A percentile compares a stretch with the other conserved stretches of the same genome.
phyloP scores from a whole-genome alignment of 2,329 filamentous ascomycete species.

The Aspergillus sp. region DNA sequence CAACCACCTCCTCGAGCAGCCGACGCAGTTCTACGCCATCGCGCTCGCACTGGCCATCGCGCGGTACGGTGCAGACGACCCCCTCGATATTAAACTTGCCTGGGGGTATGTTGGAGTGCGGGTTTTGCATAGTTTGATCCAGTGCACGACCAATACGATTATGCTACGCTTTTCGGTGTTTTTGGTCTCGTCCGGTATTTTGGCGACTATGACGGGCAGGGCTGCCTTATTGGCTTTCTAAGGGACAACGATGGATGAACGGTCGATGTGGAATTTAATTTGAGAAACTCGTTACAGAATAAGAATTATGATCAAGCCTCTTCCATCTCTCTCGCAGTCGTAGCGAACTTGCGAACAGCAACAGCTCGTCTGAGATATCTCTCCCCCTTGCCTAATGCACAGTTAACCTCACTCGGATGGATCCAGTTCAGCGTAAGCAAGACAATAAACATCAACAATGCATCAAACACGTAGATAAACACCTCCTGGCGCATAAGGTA shows the following conservation, averaged over 20 bases:
- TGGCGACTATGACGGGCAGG: slow-evolving; percentile 32
- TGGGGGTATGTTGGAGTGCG: slow-evolving; percentile 46
- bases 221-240: slow-evolving; percentile 13
- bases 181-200: slow-evolving; percentile 26
- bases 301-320: not conserved
- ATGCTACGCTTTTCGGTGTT: slow-evolving; percentile 38
- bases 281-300: not conserved
- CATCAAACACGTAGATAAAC: slow-evolving; percentile 35
- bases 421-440: slow-evolving; percentile 23
- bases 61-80: slow-evolving; percentile 13
- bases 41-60: slow-evolving; percentile 35
- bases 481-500: slow-evolving; percentile 31
- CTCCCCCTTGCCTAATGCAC: slow-evolving; percentile 13
- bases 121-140: slow-evolving; percentile 43
- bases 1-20: slow-evolving; percentile 47
- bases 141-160: slow-evolving; percentile 38
- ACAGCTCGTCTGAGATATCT: slow-evolving; percentile 13
- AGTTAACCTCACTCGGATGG: slow-evolving; percentile 27
- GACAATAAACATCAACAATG: slow-evolving; percentile 29
- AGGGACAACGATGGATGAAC: not conserved
- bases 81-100: slow-evolving; percentile 34
- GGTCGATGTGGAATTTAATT: not conserved
- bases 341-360: slow-evolving; percentile 14
- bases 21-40: slow-evolving; percentile 47
- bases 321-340: slow-evolving; percentile 3